A percentile compares a stretch with the other conserved stretches of the same genome.
Conservation (phyloP, 164 flowering plant species). For the Magnolia sinica region DNA sequence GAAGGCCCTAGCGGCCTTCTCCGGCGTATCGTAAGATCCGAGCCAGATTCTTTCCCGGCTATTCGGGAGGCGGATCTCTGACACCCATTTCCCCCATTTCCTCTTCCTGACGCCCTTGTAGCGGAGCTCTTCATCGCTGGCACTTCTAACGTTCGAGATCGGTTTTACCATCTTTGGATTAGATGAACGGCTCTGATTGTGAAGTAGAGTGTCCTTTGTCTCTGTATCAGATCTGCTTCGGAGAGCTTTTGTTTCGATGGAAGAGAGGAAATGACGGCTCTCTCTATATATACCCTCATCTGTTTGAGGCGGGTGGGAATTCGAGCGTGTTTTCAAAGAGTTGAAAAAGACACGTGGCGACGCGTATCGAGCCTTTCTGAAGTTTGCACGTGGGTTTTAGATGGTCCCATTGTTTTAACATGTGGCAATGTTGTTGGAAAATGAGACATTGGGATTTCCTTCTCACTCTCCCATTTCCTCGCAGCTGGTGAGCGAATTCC, state of each 20-base stretch:
- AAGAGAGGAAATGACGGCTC: background rate
- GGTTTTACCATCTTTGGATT: conserved; percentile 5
- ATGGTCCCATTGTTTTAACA: background rate
- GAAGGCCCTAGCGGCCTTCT: conserved; percentile 88
- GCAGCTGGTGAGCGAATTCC: background rate
- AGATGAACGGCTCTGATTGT: background rate
- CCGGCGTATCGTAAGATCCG: conserved; percentile 77
- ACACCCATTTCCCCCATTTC: conserved; percentile 92
- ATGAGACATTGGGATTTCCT: background rate
- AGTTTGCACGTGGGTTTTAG: background rate
- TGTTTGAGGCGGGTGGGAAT: background rate
- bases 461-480: background rate
- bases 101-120: conserved; percentile 78
- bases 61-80: conserved; percentile 82
- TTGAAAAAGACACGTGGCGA: background rate
- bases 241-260: background rate
- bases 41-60: conserved; percentile 83
- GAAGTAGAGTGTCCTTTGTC: background rate
- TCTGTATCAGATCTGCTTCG: background rate
- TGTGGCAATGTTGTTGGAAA: background rate
- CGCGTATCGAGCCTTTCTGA: background rate
- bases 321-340: background rate
- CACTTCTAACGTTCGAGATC: background rate
- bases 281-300: background rate
- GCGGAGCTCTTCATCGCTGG: conserved; percentile 3